phyloP scores from a whole-genome alignment of 371 early-diverging fungal species.

The Apophysomyces elegans region DNA sequence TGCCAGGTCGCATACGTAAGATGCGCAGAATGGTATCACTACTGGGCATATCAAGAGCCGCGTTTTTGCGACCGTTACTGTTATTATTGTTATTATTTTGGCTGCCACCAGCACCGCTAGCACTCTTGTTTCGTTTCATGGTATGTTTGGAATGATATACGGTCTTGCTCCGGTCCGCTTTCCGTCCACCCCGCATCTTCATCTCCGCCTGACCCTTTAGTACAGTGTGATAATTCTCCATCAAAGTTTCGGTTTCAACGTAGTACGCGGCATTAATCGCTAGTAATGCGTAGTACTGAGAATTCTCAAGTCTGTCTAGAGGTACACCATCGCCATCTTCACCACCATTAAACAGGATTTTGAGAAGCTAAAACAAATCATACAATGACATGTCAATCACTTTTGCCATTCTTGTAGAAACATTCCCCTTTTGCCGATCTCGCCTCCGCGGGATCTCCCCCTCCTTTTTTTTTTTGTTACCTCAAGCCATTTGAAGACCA shows the following conservation, averaged over 20 bases:
- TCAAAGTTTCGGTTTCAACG: conserved; percentile 61
- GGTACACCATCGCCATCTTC: conserved; percentile 84
- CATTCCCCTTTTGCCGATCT: too few species aligned
- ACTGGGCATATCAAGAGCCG: conserved; percentile 46
- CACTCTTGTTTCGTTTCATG: conserved; percentile 35
- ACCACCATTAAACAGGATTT: conserved; percentile 87
- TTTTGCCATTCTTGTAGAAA: too few species aligned
- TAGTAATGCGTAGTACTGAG: conserved; percentile 73
- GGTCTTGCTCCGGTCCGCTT: conserved; percentile 46
- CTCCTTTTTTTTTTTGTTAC: conserved; percentile 27
- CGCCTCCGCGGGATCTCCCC: too few species aligned
- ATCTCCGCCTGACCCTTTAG: conserved; percentile 47
- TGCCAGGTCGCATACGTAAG: conserved; percentile 55
- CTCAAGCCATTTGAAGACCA: conserved; percentile 77
- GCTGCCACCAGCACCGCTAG: too few species aligned
- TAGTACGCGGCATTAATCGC: conserved; percentile 68
- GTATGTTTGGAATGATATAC: conserved; percentile 49
- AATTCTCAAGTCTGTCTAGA: conserved; percentile 70
- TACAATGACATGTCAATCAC: too few species aligned
- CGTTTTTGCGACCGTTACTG: conserved; percentile 20
- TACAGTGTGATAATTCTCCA: conserved; percentile 59
- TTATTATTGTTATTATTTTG: too few species aligned
- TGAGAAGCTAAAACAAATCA: conserved; percentile 63
- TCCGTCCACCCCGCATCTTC: conserved; percentile 41
- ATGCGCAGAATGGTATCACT: conserved; percentile 59